Base-by-base conservation (phyloP, 23 red algal species). In the Chondrus crispus region DNA sequence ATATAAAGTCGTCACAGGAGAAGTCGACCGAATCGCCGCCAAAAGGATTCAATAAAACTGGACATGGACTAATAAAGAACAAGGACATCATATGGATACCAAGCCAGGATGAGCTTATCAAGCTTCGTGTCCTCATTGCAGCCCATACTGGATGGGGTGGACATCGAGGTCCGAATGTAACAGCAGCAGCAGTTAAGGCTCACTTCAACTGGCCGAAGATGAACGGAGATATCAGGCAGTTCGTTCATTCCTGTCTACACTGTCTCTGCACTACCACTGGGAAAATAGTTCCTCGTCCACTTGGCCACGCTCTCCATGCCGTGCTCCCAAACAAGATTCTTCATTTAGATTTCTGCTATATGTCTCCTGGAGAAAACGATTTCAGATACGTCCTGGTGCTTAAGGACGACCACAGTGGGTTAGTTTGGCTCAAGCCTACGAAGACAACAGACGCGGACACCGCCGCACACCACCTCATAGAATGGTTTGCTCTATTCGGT, bases 231-330 rank as follows among this genome's bases (percentile, higher is more conserved):
- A 37, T 69, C 58, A 44, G 42, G 4, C n/a, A 13, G 46, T 86
- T 86, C 45, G 58, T 86, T 42, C n/a, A 41, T 29, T 43, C 82
- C 54, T 86, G 82, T 33, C 38, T 86, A 6, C 82, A 86, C 57
- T 86, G 55, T 41, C 18, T 69, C 4, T 86, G 55, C 14, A 66
- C 80, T 12, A 5, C n/a, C 20, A 53, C 35, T 24, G 82, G 55
- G 3, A 69, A 66, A 36, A 46, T 43, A 5, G 30, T 86, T 39
- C 82, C 55, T 5, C 29, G 55, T 33, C 82, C 55, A 68, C 44
- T 86, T 22, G 55, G 55, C 9, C 58, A 45, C 11, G 55, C 82
- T 10, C 28, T 71, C 29, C 62, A 69, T 39, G 82, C 40, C 26
- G 30, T 38, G 7, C 22, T 8, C 36, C 55, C 11, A 47, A 69